Evolutionary conservation across 2,329 filamentous ascomycete genomes (phyloP).

Genomic region (Teratosphaeria epicoccoides): DNA sequence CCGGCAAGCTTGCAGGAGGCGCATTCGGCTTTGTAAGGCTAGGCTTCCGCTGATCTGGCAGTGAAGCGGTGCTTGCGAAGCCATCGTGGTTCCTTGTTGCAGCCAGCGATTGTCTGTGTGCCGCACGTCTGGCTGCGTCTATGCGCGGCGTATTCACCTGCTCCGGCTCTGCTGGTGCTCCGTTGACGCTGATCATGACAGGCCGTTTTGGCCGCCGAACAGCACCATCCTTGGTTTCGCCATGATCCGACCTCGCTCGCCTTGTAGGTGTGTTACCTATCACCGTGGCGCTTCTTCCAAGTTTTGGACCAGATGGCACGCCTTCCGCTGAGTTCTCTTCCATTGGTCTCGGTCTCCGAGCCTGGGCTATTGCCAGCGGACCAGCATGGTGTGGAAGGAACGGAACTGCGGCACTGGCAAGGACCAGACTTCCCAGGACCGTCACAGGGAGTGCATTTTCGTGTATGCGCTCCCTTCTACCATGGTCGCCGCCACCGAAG

Average conservation of each 20-base stretch:
- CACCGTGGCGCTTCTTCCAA: slow-evolving; percentile 60
- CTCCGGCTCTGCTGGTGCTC: slow-evolving; percentile 5
- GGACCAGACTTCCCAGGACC: slow-evolving; percentile 67
- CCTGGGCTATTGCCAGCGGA: slow-evolving; percentile 70
- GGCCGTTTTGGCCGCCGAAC: slow-evolving; percentile 26
- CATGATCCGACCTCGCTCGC: slow-evolving; percentile 29
- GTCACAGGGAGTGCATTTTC: slow-evolving; percentile 74
- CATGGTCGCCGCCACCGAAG: slow-evolving; percentile 62
- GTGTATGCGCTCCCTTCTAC: slow-evolving; percentile 62
- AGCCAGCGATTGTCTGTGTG: slow-evolving; percentile 25
- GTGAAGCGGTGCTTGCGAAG: slow-evolving; percentile 23
- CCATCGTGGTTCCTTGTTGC: slow-evolving; percentile 20
- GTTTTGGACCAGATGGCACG: slow-evolving; percentile 43
- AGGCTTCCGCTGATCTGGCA: slow-evolving; percentile 23
- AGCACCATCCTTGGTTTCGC: slow-evolving; percentile 16
- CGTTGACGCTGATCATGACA: slow-evolving; percentile 19
- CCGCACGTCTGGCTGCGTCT: slow-evolving; percentile 4
- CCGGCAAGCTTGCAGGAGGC: slow-evolving; percentile 14
- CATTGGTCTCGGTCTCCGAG: slow-evolving; percentile 58
- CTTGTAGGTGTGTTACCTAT: slow-evolving; percentile 35
- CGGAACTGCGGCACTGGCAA: slow-evolving; percentile 65
- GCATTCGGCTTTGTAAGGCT: slow-evolving; percentile 4
- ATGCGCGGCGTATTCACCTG: slow-evolving; percentile 7
- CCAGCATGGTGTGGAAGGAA: slow-evolving; percentile 68
- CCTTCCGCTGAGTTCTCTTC: slow-evolving; percentile 53